Percentiles rank a stretch among this genome's conserved stretches.
Conservation (phyloP, 2,329 filamentous ascomycete genomes). For the Sordariomycetes sp. region DNA sequence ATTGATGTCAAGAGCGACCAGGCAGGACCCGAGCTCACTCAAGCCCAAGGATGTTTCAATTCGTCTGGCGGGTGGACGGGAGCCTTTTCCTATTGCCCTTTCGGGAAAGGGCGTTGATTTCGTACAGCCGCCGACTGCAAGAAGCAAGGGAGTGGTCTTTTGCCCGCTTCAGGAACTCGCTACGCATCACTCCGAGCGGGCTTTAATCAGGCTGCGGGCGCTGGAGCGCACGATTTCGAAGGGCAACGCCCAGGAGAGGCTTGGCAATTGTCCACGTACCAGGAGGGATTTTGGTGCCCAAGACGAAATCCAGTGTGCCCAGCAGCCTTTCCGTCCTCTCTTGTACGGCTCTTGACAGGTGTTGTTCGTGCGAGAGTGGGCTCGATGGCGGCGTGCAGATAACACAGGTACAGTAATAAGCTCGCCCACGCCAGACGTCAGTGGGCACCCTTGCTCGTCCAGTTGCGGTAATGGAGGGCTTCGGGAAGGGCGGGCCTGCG, state of each 20-base stretch:
- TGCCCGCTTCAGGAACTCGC: background rate
- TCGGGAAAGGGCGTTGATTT: background rate
- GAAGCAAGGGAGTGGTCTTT: background rate
- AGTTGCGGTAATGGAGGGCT: background rate
- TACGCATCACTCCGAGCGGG: too few relatives aligned
- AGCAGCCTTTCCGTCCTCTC: too few relatives aligned
- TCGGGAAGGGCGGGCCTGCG: background rate
- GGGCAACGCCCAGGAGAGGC: too few relatives aligned
- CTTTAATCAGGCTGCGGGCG: too few relatives aligned
- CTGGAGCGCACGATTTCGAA: too few relatives aligned
- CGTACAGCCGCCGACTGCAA: background rate
- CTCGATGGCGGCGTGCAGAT: background rate
- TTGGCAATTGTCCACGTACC: background rate
- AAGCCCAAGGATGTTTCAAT: background rate
- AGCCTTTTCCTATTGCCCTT: background rate
- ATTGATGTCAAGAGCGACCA: too few relatives aligned
- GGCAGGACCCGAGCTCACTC: too few relatives aligned
- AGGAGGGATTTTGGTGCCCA: background rate
- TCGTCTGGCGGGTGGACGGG: background rate
- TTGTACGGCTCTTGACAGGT: too few relatives aligned
- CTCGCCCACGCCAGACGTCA: background rate
- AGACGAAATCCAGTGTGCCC: background rate
- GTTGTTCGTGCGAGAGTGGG: too few relatives aligned
- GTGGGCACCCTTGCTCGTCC: background rate
- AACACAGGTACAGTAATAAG: too few relatives aligned